Percentiles rank a stretch among this genome's conserved stretches.
phyloP scores from a whole-genome alignment of 306 rosid genomes.

The Castanea sativa region DNA sequence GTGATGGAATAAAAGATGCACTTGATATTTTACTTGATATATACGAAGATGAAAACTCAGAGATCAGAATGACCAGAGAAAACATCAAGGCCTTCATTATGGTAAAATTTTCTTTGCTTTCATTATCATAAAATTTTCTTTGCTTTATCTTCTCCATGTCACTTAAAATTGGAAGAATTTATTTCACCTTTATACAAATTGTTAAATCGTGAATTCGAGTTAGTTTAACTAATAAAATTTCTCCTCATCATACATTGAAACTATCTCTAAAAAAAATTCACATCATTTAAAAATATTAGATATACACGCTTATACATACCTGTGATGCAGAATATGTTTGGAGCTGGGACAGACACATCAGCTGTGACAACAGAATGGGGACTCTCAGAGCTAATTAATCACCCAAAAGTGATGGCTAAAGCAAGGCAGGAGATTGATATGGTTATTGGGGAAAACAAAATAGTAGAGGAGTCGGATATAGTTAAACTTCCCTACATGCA shows the following conservation, averaged over 20 bases:
- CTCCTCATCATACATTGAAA: no score
- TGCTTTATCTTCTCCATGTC: neutral
- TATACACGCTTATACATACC: neutral
- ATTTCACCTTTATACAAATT: no score
- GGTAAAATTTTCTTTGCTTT: slow-evolving; percentile 23
- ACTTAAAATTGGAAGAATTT: no score
- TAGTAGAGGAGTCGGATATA: slow-evolving; percentile 67
- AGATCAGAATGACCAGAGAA: slow-evolving; percentile 43
- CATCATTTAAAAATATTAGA: no score
- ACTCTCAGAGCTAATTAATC: slow-evolving; percentile 60
- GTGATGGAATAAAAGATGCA: slow-evolving; percentile 34
- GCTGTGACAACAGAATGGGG: slow-evolving; percentile 61
- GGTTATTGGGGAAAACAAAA: slow-evolving; percentile 47
- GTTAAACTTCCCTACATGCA: slow-evolving; percentile 62
- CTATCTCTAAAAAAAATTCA: neutral
- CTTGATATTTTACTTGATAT: slow-evolving; percentile 60
- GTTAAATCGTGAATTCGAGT: no score
- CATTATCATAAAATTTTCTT: neutral
- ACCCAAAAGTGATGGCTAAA: slow-evolving; percentile 55
- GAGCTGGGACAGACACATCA: slow-evolving; percentile 66
- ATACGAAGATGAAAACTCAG: slow-evolving; percentile 42
- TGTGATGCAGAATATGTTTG: slow-evolving; percentile 44
- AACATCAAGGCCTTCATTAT: slow-evolving; percentile 64
- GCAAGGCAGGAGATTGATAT: slow-evolving; percentile 61
- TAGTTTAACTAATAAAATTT: no score